Evolutionary conservation across 2,329 filamentous ascomycete species (phyloP), one percentile per base, ranked within the genome.

Genomic region (Stemphylium vesicarium): DNA sequence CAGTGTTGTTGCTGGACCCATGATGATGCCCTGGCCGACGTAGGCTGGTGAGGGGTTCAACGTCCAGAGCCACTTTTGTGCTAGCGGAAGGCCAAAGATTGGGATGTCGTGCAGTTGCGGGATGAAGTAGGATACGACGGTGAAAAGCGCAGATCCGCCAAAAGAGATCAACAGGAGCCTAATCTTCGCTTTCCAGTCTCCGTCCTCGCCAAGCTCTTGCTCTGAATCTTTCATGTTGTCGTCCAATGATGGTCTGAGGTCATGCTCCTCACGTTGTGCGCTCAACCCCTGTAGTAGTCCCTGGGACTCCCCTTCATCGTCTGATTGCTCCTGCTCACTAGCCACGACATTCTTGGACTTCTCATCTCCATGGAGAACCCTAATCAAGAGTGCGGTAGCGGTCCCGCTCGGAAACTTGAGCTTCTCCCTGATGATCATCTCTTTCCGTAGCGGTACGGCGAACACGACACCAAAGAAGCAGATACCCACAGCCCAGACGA

Each of bases 401-500:
- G 96, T 98, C 1, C 95, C 95, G 66, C 91, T 96, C 0, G 95
- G 95, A 65, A 99, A 99, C 71, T 91, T 95, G 53, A 99, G 78
- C 72, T 93, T 90, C 78, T 99, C 95, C 53, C 90, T 81, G 50
- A 99, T 91, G 57, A 99, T 96, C 50, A 98, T 93, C 77, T 99
- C 92, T 51, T 87, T 89, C 41, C 95, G 84, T 50, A 98, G 72
- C 0, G 95, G 95, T 12, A 99, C 94, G 0, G 93, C 95, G 78
- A 99, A 98, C 1, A 98, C 88, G 1, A 98, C 95, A 0, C 95
- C 95, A 72, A 99, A 99, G 70, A 98, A 94, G 72, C 93, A 97
- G 13, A 99, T 85, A 0, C 95, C 95, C 49, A 99, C 75, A 22
- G 92, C 90, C 95, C 95, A 99, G 7, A 97, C 75, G 6, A 96